phyloP scores from a whole-genome alignment of 306 rosid species.

The Quercus parvula region DNA sequence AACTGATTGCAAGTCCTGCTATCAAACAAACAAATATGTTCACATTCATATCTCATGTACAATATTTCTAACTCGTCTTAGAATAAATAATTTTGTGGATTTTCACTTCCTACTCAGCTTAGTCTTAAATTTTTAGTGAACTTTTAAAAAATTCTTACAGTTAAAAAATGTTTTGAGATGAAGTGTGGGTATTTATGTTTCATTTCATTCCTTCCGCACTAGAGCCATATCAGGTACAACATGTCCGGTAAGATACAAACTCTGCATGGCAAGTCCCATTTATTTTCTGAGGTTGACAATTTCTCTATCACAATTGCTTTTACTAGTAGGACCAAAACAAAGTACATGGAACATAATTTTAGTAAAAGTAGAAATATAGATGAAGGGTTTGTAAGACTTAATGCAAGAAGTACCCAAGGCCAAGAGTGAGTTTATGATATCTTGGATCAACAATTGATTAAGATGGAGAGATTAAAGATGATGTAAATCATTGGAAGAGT shows the following conservation, averaged over 20 bases:
- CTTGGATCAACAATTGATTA: too few species aligned
- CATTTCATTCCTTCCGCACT: neutral
- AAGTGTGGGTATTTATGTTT: neutral
- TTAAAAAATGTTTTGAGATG: neutral
- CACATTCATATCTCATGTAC: constrained; percentile 17
- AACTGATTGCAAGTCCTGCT: neutral
- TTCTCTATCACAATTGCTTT: neutral
- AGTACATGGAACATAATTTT: too few species aligned
- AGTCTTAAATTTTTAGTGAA: neutral
- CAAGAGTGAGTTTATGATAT: too few species aligned
- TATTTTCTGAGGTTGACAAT: neutral
- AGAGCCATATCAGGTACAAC: neutral
- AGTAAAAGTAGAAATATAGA: too few species aligned
- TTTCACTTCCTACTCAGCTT: neutral
- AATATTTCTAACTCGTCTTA: neutral
- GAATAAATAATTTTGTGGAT: neutral
- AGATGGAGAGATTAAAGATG: too few species aligned
- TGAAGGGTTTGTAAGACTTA: too few species aligned
- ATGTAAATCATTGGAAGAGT: too few species aligned
- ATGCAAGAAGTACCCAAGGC: too few species aligned
- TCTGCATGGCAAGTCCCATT: neutral
- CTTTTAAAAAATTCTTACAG: too few species aligned
- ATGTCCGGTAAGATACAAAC: neutral
- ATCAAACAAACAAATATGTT: neutral
- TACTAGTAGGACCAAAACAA: too few species aligned